A percentile compares a stretch with the other conserved stretches of the same genome.
phyloP scores from a whole-genome alignment of 1,139 yeast species.

The Protomyces gravidus region DNA sequence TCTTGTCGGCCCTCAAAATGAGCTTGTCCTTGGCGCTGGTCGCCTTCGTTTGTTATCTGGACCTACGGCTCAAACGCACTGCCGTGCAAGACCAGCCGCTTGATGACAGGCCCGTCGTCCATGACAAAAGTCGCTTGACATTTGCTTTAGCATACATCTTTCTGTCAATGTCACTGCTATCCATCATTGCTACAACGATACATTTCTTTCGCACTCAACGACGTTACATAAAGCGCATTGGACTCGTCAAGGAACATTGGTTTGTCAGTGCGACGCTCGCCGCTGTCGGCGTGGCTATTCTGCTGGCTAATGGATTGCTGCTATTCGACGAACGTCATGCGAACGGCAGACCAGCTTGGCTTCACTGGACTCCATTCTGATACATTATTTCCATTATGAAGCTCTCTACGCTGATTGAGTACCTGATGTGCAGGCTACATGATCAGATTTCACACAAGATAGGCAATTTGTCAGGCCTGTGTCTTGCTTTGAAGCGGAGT shows the following conservation, averaged over 20 bases:
- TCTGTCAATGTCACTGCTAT: constrained; percentile 11
- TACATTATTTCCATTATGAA: too few species aligned
- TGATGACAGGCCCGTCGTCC: not conserved
- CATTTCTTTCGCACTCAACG: constrained; percentile 8
- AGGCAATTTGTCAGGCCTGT: too few species aligned
- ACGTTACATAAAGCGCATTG: constrained; percentile 1
- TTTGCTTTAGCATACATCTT: constrained; percentile 6
- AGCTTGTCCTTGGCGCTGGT: constrained; percentile 10
- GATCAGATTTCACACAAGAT: too few species aligned
- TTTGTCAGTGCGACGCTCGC: not conserved
- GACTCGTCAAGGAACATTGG: constrained; percentile 15
- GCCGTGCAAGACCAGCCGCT: not conserved
- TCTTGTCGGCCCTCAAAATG: constrained; percentile 17
- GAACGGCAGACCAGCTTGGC: too few species aligned
- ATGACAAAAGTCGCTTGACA: not conserved
- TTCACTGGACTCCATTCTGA: too few species aligned
- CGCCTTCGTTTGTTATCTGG: constrained; percentile 12
- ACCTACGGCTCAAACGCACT: constrained; percentile 9
- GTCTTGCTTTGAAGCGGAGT: too few species aligned
- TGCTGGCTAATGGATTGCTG: constrained; percentile 6
- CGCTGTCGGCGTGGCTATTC: constrained; percentile 6
- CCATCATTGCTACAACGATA: not conserved
- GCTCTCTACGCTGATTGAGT: too few species aligned
- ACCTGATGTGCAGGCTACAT: too few species aligned
- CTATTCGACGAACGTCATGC: not conserved